phyloP scores from a whole-genome alignment of 2,329 filamentous ascomycete species.

The Cladosporium cucumerinum region DNA sequence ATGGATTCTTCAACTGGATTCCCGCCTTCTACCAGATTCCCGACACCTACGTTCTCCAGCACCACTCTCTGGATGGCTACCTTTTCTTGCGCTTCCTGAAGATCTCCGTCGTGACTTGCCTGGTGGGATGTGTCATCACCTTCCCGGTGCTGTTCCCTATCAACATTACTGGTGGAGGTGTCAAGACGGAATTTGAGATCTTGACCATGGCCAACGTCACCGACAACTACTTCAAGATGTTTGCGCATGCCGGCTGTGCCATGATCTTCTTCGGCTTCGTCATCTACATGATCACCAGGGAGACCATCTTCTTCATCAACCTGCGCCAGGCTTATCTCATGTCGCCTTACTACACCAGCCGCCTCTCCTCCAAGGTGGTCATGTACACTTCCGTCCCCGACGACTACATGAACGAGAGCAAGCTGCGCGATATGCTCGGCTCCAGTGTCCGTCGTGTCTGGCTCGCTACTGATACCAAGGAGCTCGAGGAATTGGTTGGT shows the following conservation, averaged over 20 bases:
- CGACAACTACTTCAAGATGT: conserved; percentile 65
- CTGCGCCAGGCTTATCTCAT: conserved; percentile 88
- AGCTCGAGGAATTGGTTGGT: conserved; percentile 76
- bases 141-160: conserved; percentile 88
- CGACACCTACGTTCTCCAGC: conserved; percentile 79
- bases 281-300: conserved; percentile 81
- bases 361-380: conserved; percentile 85
- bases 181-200: conserved; percentile 65
- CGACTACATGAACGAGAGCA: conserved; percentile 72
- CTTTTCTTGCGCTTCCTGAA: conserved; percentile 86
- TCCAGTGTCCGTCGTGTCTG: conserved; percentile 77
- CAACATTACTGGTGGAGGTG: conserved; percentile 75
- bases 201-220: conserved; percentile 76
- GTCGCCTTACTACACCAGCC: conserved; percentile 76
- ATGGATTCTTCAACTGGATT: conserved; percentile 41
- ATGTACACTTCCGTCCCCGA: conserved; percentile 82
- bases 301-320: conserved; percentile 89
- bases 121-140: conserved; percentile 78
- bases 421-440: conserved; percentile 76
- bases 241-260: conserved; percentile 74
- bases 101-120: conserved; percentile 71
- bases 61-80: conserved; percentile 89
- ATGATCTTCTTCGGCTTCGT: conserved; percentile 86
- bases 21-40: conserved; percentile 51
- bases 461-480: conserved; percentile 73